These are phyloP conservation scores for Elsinoe batatas DNA, from an alignment of 2,329 filamentous ascomycete species.

Conservation along the genomic window DNA sequence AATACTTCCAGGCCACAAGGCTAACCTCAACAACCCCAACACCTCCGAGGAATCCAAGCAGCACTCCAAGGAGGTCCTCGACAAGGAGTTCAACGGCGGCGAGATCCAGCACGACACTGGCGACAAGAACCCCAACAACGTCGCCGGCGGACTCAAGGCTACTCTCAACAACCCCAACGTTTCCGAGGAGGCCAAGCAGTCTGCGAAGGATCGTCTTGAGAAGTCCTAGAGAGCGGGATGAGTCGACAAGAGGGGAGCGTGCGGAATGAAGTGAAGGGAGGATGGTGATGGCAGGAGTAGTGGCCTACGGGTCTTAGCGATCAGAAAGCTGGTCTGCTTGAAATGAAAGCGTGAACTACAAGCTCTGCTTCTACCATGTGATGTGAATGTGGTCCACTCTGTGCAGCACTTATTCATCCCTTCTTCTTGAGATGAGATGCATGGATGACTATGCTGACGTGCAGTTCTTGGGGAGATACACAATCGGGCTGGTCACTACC, in stretches of 20 bases:
- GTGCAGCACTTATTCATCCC: too few species aligned
- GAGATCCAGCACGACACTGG: not conserved
- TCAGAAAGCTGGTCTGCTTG: not conserved
- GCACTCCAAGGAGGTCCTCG: slow-evolving; percentile 43
- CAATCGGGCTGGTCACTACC: too few species aligned
- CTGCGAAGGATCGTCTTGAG: slow-evolving; percentile 44
- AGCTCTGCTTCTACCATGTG: not conserved
- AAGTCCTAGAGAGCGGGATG: slow-evolving; percentile 3
- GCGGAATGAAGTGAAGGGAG: not conserved
- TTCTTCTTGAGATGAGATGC: too few species aligned
- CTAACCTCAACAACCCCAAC: slow-evolving; percentile 24
- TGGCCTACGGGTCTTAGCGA: not conserved
- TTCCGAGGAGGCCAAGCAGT: slow-evolving; percentile 47
- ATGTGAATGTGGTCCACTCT: not conserved
- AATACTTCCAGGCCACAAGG: slow-evolving; percentile 42
- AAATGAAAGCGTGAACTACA: slow-evolving; percentile 4
- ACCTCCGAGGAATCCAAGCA: slow-evolving; percentile 47
- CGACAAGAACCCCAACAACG: slow-evolving; percentile 49
- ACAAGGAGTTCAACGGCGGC: slow-evolving; percentile 37
- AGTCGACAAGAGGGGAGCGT: not conserved
- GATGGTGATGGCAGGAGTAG: not conserved
- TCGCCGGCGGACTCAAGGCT: slow-evolving; percentile 28
- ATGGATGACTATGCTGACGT: too few species aligned
- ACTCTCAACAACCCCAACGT: slow-evolving; percentile 49
- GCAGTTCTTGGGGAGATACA: too few species aligned